Base-by-base conservation (phyloP, 2,329 filamentous ascomycete species). In the Pyrenophora tritici-repentis region DNA sequence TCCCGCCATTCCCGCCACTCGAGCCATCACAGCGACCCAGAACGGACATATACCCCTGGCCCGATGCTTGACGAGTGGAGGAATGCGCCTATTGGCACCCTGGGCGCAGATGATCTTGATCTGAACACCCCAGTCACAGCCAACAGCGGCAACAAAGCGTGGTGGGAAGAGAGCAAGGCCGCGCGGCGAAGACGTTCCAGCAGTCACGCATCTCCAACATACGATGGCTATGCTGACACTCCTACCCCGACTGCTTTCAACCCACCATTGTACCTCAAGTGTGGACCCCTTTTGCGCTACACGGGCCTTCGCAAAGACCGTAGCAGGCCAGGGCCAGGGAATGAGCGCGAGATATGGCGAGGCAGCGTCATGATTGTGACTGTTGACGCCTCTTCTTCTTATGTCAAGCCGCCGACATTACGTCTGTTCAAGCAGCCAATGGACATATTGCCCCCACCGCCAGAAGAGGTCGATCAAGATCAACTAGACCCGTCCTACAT, bases 321-420 rank as follows among this genome's bases (percentile, higher is more conserved):
- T 16, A 66, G 52, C 42, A 56, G 56, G n/a, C 70, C 60, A 71
- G 67, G 57, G 35, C 53, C 60, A 71, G 67, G 57, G 35, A 53
- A 67, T 58, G 86, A 90, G 36, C 83, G 85, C 43, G 90, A 96
- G 63, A 86, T 93, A 16, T 99, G 94, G 94, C 85, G 92, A 71
- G 94, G 94, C 4, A 95, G 86, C 53, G 82, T 97, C 50, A 91
- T 99, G 90, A 96, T 99, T 63, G 91, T 99, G 17, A 97, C 94
- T 0, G 82, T 86, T 44, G 93, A 99, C 67, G 82, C 84, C 2
- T 83, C 88, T 34, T 97, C 93, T 2, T 89, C 88, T 0, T 96
- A 97, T 67, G 86, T 90, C 40, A 83, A 83, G n/a, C 73, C 78
- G 0, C 94, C 94, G 3, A 89, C 83, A 0, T 77, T 99, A 58